Percentiles rank a stretch among this genome's conserved stretches.
phyloP scores from a whole-genome alignment of 225 moss, liverwort and hornwort genomes.

The Sphagnum contortum region DNA sequence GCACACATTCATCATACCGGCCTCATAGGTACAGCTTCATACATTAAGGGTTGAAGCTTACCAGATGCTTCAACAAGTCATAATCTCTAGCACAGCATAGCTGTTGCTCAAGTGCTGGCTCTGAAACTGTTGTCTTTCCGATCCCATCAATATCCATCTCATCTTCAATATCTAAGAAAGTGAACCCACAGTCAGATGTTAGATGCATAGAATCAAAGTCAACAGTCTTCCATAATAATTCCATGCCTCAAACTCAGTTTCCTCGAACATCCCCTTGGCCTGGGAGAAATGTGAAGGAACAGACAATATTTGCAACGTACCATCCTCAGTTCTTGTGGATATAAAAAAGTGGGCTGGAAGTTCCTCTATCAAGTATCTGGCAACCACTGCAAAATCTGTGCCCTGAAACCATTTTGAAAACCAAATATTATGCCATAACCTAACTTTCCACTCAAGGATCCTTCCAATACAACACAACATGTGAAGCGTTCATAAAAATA shows the following conservation, averaged over 20 bases:
- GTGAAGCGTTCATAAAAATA: no score
- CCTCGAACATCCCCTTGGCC: no score
- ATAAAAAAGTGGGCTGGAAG: slow-evolving; percentile 53
- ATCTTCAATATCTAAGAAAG: slow-evolving; percentile 58
- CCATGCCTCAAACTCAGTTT: no score
- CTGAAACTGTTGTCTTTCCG: slow-evolving; percentile 34
- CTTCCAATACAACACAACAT: not conserved
- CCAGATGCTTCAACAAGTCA: slow-evolving; percentile 74
- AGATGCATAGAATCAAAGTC: no score
- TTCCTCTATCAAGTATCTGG: slow-evolving; percentile 81
- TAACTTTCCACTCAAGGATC: no score
- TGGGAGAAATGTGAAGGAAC: no score
- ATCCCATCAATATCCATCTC: slow-evolving; percentile 86
- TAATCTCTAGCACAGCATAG: slow-evolving; percentile 60
- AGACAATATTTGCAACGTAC: no score
- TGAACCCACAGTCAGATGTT: no score
- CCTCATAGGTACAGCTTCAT: no score
- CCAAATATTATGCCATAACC: not conserved
- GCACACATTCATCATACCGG: no score
- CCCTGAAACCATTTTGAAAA: slow-evolving; percentile 33
- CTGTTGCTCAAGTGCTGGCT: slow-evolving; percentile 68
- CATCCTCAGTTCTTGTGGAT: no score
- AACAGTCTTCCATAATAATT: no score
- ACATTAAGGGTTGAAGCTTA: slow-evolving; percentile 9
- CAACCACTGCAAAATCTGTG: slow-evolving; percentile 69